Evolutionary conservation across 1,284 basidiomycete genomes (phyloP), one percentile per base, ranked within the genome.

Genomic region (Stygiomarasmius scandens): DNA sequence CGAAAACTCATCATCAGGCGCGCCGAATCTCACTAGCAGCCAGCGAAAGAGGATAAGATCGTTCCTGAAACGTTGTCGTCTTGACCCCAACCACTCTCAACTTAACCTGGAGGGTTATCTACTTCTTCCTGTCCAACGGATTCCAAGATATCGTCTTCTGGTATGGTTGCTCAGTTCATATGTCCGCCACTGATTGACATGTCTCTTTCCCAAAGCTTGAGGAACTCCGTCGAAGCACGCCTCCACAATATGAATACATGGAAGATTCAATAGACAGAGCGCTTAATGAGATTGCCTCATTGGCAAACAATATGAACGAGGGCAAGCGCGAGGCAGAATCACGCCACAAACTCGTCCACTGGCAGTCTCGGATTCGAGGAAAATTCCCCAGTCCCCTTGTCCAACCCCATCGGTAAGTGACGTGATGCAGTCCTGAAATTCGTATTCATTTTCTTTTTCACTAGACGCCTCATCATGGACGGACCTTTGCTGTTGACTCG

Each of bases 261-360:
- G 87, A 87, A 61, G 93, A 95, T 69, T 87, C 92, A n/a, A 78
- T 98, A 49, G 91, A 93, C 63, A 85, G 86, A 59, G 95, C 95
- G 1, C 74, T 96, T 54, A 77, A 84, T 23, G 92, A 96, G 72
- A 96, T 98, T 64, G 84, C 93, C 3, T 85, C 84, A 8, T 75
- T 98, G 50, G 95, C 95, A 6, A 93, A 87, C 54, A 91, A 92
- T 67, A 96, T 98, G 93, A 98, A 98, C 72, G 95, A 98, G 75
- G 93, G 94, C 63, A 97, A 97, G 74, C 87, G 95, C 16, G 95
- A 97, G 66, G 84, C 93, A 2, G 95, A 98, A 74, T 94, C 92
- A 3, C 82, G 96, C 32, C 83, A 89, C 36, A 92, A 93, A 66
- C 82, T 98, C 27, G 91, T 96, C 22, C 86, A 90, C 66, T 94